These are phyloP conservation scores for Passalora sequoiae DNA, from an alignment of 2,329 filamentous ascomycete species.

Conservation along the genomic window DNA sequence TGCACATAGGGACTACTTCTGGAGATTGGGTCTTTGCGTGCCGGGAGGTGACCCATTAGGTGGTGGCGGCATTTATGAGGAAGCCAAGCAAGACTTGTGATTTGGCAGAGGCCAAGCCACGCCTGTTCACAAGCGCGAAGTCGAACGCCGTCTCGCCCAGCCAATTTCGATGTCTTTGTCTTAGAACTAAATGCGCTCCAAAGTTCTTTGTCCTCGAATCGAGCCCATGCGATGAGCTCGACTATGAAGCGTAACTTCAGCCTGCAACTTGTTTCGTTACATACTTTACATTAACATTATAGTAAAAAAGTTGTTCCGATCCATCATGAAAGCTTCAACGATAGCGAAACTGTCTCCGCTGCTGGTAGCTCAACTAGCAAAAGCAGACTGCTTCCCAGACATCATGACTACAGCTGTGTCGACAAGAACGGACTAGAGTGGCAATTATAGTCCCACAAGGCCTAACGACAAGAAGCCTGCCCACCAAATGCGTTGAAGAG, in stretches of 20 bases:
- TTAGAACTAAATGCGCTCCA: neutral
- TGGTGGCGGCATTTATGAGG: slow-evolving; percentile 23
- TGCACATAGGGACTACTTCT: slow-evolving; percentile 94
- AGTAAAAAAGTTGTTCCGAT: too few species aligned
- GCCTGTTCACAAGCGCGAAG: neutral
- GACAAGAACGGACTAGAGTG: too few species aligned
- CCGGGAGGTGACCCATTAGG: slow-evolving; percentile 45
- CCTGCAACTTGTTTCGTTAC: neutral
- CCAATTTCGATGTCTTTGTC: neutral
- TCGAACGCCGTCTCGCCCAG: neutral
- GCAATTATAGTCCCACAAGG: too few species aligned
- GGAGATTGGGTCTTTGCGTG: slow-evolving; percentile 82
- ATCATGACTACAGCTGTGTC: too few species aligned
- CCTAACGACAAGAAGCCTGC: too few species aligned
- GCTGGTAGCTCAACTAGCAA: slow-evolving; percentile 13
- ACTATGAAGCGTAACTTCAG: neutral
- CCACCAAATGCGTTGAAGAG: too few species aligned
- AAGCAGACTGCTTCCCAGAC: too few species aligned
- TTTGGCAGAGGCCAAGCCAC: neutral
- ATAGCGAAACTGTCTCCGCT: slow-evolving; percentile 5
- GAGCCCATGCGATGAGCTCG: neutral
- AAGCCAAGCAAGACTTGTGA: slow-evolving; percentile 26
- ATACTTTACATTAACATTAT: neutral
- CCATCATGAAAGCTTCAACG: slow-evolving; percentile 6
- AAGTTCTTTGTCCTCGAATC: slow-evolving; percentile 5